Percentiles rank a stretch among this genome's conserved stretches.
Evolutionary conservation across 148 eudicot genomes (phyloP).

Genomic region (Salicornia ramosissima): DNA sequence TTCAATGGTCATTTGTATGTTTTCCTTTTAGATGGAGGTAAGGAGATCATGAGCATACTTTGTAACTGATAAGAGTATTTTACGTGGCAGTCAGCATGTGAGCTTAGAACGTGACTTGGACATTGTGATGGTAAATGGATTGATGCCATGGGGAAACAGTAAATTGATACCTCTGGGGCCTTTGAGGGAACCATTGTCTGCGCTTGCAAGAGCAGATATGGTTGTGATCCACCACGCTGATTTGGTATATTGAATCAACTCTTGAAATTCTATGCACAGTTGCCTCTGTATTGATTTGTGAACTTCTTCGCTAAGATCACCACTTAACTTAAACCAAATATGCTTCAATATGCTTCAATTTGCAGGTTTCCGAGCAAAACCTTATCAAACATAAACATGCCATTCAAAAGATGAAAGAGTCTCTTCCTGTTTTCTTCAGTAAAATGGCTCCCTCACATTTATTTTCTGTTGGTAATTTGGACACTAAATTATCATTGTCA

Average conservation of each 20-base stretch:
- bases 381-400: slow-evolving; percentile 33
- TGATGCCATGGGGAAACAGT: slow-evolving; percentile 84
- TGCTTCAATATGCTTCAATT: neutral
- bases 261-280: neutral
- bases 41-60: neutral
- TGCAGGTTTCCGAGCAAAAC: slow-evolving; percentile 52
- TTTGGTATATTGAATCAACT: slow-evolving; percentile 44
- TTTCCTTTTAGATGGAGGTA: neutral
- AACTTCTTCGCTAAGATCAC: neutral
- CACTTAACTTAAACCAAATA: neutral
- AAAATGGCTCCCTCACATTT: slow-evolving; percentile 71
- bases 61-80: slow-evolving; percentile 10
- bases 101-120: slow-evolving; percentile 74
- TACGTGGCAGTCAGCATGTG: slow-evolving; percentile 67
- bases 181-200: slow-evolving; percentile 79
- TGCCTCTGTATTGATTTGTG: neutral
- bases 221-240: slow-evolving; percentile 88
- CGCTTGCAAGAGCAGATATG: slow-evolving; percentile 68
- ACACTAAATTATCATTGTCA: slow-evolving; percentile 39
- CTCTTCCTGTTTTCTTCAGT: slow-evolving; percentile 57
- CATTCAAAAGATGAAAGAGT: slow-evolving; percentile 42
- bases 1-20: neutral
- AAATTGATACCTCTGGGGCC: slow-evolving; percentile 77
- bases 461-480: slow-evolving; percentile 36
- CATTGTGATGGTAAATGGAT: slow-evolving; percentile 86